Percentiles rank a stretch among this genome's conserved stretches.
phyloP scores from a whole-genome alignment of 2,329 filamentous ascomycete species.

The Fusarium tupiense region DNA sequence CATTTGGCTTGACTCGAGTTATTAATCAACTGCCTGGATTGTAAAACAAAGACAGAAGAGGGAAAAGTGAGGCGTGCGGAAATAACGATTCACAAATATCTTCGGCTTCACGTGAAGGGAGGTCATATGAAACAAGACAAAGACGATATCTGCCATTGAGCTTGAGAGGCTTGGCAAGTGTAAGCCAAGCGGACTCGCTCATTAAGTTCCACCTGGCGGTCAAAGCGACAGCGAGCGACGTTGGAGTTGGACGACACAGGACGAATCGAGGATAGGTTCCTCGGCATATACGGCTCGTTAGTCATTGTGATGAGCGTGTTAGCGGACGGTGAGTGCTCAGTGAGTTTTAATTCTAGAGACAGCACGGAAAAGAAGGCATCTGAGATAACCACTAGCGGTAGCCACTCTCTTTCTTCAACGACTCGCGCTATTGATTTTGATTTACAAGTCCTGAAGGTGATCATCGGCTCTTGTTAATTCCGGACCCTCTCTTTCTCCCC shows the following conservation, averaged over 20 bases:
- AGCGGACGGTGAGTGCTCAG: constrained; percentile 8
- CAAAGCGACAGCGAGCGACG: not conserved
- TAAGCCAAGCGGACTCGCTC: not conserved
- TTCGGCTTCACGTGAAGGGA: not conserved
- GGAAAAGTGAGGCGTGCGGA: not conserved
- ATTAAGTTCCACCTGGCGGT: not conserved
- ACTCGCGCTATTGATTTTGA: not conserved
- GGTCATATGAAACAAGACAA: not conserved
- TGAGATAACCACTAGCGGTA: not conserved
- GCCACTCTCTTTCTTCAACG: not conserved
- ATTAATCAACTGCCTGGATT: not conserved
- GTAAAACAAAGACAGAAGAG: not conserved
- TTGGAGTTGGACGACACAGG: not conserved
- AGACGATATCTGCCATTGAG: not conserved
- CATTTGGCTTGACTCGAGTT: not conserved
- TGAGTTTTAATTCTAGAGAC: not conserved
- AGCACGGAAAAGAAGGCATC: not conserved
- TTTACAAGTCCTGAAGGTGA: not conserved
- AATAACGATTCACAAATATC: not conserved
- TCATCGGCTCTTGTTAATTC: constrained; percentile 6
- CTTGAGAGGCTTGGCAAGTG: not conserved
- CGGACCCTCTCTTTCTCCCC: constrained; percentile 6
- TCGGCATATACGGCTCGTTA: constrained; percentile 2
- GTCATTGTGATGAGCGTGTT: constrained; percentile 4
- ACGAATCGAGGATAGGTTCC: not conserved